Evolutionary conservation across 371 early-diverging fungal genomes (phyloP).

Genomic region (Syncephalastrum sp.): DNA sequence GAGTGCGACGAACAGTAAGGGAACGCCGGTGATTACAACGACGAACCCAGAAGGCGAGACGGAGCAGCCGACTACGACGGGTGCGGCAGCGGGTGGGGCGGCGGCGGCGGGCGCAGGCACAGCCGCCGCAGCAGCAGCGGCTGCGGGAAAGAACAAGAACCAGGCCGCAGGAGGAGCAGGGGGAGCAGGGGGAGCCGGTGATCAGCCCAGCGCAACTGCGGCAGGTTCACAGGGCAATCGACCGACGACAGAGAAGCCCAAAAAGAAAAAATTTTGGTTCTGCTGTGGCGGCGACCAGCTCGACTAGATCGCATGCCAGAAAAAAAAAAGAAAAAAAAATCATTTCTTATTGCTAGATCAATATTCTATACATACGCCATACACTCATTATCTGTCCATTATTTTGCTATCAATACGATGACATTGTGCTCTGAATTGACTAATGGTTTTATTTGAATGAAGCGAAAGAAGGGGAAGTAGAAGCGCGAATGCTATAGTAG

Average conservation of each 20-base stretch:
- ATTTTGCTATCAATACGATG: no score
- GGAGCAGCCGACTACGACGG: not conserved
- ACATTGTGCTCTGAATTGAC: no score
- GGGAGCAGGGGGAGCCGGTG: not conserved
- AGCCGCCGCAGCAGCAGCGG: slow-evolving; percentile 4
- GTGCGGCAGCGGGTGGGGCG: not conserved
- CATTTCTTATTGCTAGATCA: no score
- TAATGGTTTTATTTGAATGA: no score
- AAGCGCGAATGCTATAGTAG: no score
- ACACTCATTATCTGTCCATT: no score
- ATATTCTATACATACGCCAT: no score
- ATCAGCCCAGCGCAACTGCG: no score
- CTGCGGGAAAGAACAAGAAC: slow-evolving; percentile 4
- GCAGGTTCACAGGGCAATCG: not conserved
- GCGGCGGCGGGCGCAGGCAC: slow-evolving; percentile 7
- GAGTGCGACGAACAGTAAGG: slow-evolving; percentile 1
- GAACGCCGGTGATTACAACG: slow-evolving; percentile 14
- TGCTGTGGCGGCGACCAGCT: slow-evolving; percentile 11
- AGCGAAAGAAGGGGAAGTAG: no score
- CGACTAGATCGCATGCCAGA: not conserved
- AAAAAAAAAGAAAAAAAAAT: no score
- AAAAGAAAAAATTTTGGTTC: slow-evolving; percentile 14
- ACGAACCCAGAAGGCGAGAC: slow-evolving; percentile 17
- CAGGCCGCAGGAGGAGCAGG: slow-evolving; percentile 2
- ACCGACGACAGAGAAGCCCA: slow-evolving; percentile 2